These are phyloP conservation scores for Clarireedia hainanense DNA, from an alignment of 2,329 filamentous ascomycete species.

Conservation along the genomic window DNA sequence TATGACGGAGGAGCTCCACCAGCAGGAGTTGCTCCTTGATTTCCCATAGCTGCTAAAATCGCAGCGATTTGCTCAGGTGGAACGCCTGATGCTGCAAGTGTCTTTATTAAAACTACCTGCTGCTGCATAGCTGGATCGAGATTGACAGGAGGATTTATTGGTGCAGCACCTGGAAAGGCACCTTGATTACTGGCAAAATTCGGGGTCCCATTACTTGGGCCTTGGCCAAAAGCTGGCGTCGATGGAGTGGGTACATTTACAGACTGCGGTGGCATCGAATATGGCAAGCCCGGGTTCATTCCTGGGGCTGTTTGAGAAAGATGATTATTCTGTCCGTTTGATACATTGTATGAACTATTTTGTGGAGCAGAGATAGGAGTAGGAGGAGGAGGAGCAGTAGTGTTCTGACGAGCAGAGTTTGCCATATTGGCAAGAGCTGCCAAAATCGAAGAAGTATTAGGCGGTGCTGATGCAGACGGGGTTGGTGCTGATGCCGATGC, in stretches of 20 bases:
- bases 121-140: conserved; percentile 52
- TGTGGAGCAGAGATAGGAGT: conserved; percentile 26
- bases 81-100: conserved; percentile 66
- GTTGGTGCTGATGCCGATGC: conserved; percentile 40
- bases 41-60: conserved; percentile 34
- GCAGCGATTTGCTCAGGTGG: conserved; percentile 63
- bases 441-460: conserved; percentile 59
- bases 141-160: conserved; percentile 31
- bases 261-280: conserved; percentile 42
- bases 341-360: conserved; percentile 34
- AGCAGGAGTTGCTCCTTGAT: conserved; percentile 21
- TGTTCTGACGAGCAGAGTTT: conserved; percentile 57
- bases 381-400: conserved; percentile 33
- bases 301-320: conserved; percentile 26
- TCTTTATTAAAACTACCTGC: conserved; percentile 67
- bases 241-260: conserved; percentile 45
- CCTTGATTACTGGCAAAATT: conserved; percentile 32
- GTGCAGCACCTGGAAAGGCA: conserved; percentile 31
- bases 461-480: conserved; percentile 34
- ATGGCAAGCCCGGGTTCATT: conserved; percentile 22
- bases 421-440: conserved; percentile 69
- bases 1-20: conserved; percentile 20
- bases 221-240: conserved; percentile 25
- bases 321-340: conserved; percentile 38
- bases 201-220: conserved; percentile 32